Percentiles rank a stretch among this genome's conserved stretches.
phyloP scores from a whole-genome alignment of 1,139 yeast species.

The Taiozyma sp. region DNA sequence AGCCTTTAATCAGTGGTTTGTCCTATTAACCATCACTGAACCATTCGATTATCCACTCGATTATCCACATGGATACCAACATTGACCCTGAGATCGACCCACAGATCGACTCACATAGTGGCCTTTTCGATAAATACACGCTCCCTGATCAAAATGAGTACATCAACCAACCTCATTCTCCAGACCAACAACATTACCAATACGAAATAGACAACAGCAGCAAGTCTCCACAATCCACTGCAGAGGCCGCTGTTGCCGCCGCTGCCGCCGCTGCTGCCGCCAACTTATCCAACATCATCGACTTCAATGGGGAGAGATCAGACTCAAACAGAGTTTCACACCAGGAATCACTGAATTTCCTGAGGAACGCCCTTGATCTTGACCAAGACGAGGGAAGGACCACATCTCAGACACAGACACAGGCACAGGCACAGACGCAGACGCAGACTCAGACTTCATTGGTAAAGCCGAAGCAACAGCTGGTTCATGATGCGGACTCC shows the following conservation, averaged over 20 bases:
- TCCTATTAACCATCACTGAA: no score
- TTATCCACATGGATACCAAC: constrained; percentile 9
- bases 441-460: not conserved
- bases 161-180: not conserved
- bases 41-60: no score
- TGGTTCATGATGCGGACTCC: constrained; percentile 17
- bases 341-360: constrained; percentile 8
- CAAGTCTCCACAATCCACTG: not conserved
- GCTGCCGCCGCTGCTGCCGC: constrained; percentile 20
- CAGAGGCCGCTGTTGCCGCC: constrained; percentile 17
- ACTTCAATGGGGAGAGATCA: not conserved
- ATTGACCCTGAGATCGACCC: constrained; percentile 22
- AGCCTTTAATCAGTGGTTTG: no score
- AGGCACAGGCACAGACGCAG: no score
- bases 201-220: not conserved
- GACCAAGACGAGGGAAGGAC: not conserved
- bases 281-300: constrained; percentile 17
- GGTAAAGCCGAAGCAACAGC: constrained; percentile 19
- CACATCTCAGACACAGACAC: not conserved
- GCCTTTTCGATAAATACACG: constrained; percentile 19
- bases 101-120: constrained; percentile 19
- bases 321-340: not conserved
- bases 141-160: constrained; percentile 3
- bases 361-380: constrained; percentile 10
- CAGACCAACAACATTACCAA: not conserved